Conservation (phyloP, 1,139 yeast genomes). For the Debaryomyces singareniensis region DNA sequence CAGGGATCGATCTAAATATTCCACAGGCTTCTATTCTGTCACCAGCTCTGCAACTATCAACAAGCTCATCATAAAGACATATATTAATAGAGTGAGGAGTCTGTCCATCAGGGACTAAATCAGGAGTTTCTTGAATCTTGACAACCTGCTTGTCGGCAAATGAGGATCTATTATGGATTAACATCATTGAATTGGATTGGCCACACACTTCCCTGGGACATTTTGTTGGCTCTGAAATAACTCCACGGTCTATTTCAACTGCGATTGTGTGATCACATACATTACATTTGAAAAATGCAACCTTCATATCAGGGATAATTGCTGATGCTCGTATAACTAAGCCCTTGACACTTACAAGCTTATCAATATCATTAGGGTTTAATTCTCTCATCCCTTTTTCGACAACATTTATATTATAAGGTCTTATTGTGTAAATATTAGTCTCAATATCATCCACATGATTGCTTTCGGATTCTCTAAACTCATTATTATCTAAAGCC, state of each 20-base stretch:
- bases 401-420: slow-evolving; percentile 63
- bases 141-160: slow-evolving; percentile 95
- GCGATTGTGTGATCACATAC: slow-evolving; percentile 92
- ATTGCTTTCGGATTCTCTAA: slow-evolving; percentile 13
- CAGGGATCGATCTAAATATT: slow-evolving; percentile 88
- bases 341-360: slow-evolving; percentile 86
- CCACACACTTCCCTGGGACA: slow-evolving; percentile 89
- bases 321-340: slow-evolving; percentile 84
- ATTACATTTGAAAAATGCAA: slow-evolving; percentile 90
- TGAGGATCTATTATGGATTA: slow-evolving; percentile 84
- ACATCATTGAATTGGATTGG: slow-evolving; percentile 82
- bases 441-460: slow-evolving; percentile 70
- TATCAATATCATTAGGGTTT: slow-evolving; percentile 94
- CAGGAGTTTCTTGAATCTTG: slow-evolving; percentile 95
- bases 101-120: slow-evolving; percentile 97
- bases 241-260: slow-evolving; percentile 91
- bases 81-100: slow-evolving; percentile 95
- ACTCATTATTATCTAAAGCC: slow-evolving; percentile 50
- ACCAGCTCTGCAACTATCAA: slow-evolving; percentile 93
- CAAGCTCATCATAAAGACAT: slow-evolving; percentile 93
- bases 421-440: slow-evolving; percentile 79
- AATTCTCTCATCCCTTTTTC: slow-evolving; percentile 87
- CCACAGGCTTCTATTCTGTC: slow-evolving; percentile 96
- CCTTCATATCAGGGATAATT: slow-evolving; percentile 96
- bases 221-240: slow-evolving; percentile 84